Conservation (phyloP, 768 basidiomycete genomes). For the Candolleomyces aberdarensis region DNA sequence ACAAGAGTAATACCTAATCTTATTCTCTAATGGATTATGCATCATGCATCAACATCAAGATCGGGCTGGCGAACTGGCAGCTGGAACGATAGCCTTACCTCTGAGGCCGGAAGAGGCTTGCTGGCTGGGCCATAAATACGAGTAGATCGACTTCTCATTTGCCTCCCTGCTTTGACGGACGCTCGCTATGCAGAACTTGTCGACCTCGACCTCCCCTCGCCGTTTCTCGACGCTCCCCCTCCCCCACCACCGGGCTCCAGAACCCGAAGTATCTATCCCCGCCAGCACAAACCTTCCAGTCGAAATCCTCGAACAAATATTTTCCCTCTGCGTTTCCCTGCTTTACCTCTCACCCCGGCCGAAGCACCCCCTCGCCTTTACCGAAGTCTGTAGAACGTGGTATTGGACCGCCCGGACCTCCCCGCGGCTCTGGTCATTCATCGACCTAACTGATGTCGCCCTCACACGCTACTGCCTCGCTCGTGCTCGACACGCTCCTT, state of each 20-base stretch:
- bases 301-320: slow-evolving; percentile 40
- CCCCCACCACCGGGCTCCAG: too few species aligned
- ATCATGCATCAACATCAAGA: neutral
- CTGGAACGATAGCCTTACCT: too few species aligned
- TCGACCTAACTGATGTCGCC: slow-evolving; percentile 33
- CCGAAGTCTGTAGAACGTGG: slow-evolving; percentile 40
- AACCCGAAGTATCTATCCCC: neutral
- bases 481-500: slow-evolving; percentile 31
- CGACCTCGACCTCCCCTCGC: too few species aligned
- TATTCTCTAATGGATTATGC: neutral
- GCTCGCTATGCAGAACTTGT: too few species aligned
- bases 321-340: slow-evolving; percentile 35
- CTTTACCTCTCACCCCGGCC: slow-evolving; percentile 20
- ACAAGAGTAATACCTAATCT: slow-evolving; percentile 1
- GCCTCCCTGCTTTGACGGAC: too few species aligned
- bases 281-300: slow-evolving; percentile 28
- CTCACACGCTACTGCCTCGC: slow-evolving; percentile 32
- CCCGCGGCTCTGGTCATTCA: slow-evolving; percentile 35
- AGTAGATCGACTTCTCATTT: too few species aligned
- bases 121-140: too few species aligned
- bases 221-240: too few species aligned
- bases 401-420: slow-evolving; percentile 30
- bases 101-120: too few species aligned
- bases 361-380: slow-evolving; percentile 34
- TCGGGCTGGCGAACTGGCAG: neutral